Base-by-base conservation (phyloP, 2,329 filamentous ascomycete genomes). In the Beauveria sp. region DNA sequence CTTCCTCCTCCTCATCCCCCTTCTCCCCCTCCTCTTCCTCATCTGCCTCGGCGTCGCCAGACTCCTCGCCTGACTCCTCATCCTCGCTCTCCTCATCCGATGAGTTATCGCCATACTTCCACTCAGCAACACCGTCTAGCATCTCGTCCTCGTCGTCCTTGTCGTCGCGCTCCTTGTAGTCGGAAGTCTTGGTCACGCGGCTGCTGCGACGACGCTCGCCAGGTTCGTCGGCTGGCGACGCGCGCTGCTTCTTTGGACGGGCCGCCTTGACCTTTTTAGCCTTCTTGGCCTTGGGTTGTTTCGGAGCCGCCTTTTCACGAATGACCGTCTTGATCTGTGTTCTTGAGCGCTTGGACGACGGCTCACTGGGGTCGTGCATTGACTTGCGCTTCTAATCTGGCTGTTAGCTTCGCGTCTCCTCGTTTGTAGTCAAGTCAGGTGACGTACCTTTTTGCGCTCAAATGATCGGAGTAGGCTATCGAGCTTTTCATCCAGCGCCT, bases 401-500 rank as follows among this genome's bases (percentile, higher is more conserved):
- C 28, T n/a, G 56, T 59, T 43, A 59, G 46, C 16, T 28, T 51
- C 10, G 14, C n/a, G 7, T 51, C 20, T 28, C 65, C 56, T 66
- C 51, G 43, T 28, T 8, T 54, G 12, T 12, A 34, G 6, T 14
- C 3, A 26, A 20, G 12, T 24, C 18, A 28, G 9, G 1, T 20
- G 24, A 67, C 75, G 57, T 75, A 84, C 83, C 79, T 88, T 91
- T 73, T 96, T 87, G 68, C 87, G 86, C 63, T 97, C 90, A 51
- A 92, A 70, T 0, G 78, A 77, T 69, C 80, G 79, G 28, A 88
- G 70, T 42, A 86, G 74, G 22, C 87, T 85, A 66, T 97, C 93
- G 31, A 98, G 79, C 60, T 84, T 81, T 63, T 93, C 88, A 46
- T 91, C 88, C 20, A 90, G 74, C 26, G 88, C 88, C 16, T 92